Conservation (phyloP, 257 asterid genomes). For the Fraxinus quadrangulata region DNA sequence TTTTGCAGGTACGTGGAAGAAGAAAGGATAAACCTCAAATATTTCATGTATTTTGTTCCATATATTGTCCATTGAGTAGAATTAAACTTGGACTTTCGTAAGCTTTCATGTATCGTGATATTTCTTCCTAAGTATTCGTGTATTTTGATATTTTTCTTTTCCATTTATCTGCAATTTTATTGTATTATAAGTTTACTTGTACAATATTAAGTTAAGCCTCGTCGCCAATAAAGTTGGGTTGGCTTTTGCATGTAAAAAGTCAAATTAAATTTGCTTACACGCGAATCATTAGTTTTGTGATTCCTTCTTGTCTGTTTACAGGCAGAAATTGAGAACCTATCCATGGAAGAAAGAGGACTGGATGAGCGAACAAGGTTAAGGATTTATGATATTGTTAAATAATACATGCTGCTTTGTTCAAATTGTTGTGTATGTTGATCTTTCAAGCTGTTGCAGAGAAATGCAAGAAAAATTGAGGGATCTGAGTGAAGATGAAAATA, state of each 20-base stretch:
- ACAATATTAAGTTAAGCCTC: neutral
- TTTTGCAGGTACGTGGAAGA: conserved; percentile 14
- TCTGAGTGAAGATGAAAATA: conserved; percentile 74
- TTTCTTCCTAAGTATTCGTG: neutral
- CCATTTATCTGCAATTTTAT: neutral
- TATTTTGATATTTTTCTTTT: neutral
- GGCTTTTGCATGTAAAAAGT: neutral
- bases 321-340: conserved; percentile 83
- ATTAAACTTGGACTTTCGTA: neutral
- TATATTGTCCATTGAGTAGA: neutral
- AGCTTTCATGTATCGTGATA: no score
- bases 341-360: conserved; percentile 67
- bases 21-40: neutral
- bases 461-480: conserved; percentile 76
- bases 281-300: conserved; percentile 20
- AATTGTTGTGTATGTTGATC: conserved; percentile 31
- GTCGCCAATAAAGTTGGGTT: neutral
- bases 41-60: neutral
- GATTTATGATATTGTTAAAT: conserved; percentile 19
- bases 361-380: conserved; percentile 71
- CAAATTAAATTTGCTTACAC: conserved; percentile 10
- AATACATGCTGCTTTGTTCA: conserved; percentile 24
- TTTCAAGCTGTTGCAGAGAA: conserved; percentile 63
- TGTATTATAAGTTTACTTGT: neutral
- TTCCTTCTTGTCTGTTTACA: conserved; percentile 39